Evolutionary conservation across 305 asterid genomes (phyloP).

Genomic region (Vinca major): DNA sequence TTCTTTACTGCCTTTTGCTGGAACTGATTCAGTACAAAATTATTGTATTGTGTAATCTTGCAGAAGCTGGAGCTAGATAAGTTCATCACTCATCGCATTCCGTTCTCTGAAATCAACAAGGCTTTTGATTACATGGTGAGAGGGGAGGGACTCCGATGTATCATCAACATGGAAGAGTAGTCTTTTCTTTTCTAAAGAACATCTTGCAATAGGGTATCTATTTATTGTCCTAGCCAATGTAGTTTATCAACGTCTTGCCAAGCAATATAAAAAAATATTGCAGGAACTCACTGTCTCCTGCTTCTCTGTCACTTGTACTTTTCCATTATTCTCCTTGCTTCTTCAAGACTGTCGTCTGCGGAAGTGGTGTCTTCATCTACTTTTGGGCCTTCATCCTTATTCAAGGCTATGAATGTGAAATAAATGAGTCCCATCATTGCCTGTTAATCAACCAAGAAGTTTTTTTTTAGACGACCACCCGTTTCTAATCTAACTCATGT

Average conservation of each 20-base stretch:
- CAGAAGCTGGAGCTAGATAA: constrained; percentile 25
- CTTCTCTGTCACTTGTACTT: constrained; percentile 53
- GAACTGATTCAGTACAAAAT: neutral
- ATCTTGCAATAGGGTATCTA: neutral
- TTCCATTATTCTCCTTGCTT: constrained; percentile 87
- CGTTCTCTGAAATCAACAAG: constrained; percentile 26
- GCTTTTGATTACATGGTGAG: constrained; percentile 30
- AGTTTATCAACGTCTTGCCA: neutral
- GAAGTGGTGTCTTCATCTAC: constrained; percentile 42
- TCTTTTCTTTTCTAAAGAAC: constrained; percentile 1
- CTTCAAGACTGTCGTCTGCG: constrained; percentile 76
- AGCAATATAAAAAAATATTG: neutral
- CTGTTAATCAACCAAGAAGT: constrained; percentile 28
- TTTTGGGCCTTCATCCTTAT: constrained; percentile 77
- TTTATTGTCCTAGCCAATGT: neutral
- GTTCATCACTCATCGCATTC: constrained; percentile 24
- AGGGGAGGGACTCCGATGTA: constrained; percentile 31
- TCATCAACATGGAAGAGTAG: constrained; percentile 25
- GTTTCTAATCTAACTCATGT: neutral
- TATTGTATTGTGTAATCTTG: neutral
- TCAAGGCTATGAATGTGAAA: constrained; percentile 67
- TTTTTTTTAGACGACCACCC: neutral
- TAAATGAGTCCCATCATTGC: constrained; percentile 89
- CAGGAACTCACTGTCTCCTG: neutral
- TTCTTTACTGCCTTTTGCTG: neutral